These are phyloP conservation scores for Rhizomucor miehei DNA, from an alignment of 371 early-diverging fungal species.

Conservation along the genomic window DNA sequence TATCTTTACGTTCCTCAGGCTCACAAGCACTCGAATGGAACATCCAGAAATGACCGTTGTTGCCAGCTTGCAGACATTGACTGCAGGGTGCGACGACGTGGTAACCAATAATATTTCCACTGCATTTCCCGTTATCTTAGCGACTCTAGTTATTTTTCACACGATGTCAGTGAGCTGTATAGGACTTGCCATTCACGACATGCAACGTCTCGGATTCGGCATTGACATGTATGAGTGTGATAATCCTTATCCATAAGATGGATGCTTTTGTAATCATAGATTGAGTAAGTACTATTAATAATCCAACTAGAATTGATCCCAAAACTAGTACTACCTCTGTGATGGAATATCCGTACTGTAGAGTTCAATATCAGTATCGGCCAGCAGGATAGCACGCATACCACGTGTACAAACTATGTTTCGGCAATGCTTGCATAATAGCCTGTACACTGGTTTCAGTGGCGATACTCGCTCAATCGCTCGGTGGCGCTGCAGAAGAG, in stretches of 20 bases:
- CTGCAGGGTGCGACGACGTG: slow-evolving; percentile 95
- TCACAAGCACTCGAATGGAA: slow-evolving; percentile 84
- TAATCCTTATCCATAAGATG: slow-evolving; percentile 90
- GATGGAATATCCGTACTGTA: slow-evolving; percentile 84
- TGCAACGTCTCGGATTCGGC: slow-evolving; percentile 92
- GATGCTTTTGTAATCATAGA: slow-evolving; percentile 48
- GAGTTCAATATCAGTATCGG: slow-evolving; percentile 82
- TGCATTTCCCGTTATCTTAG: slow-evolving; percentile 11
- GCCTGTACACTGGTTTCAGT: slow-evolving; percentile 36
- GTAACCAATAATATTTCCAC: slow-evolving; percentile 95
- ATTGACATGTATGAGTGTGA: slow-evolving; percentile 87
- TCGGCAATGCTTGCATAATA: slow-evolving; percentile 37
- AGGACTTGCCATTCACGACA: slow-evolving; percentile 83
- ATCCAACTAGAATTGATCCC: background rate
- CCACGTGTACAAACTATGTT: slow-evolving; percentile 69
- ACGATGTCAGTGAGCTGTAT: background rate
- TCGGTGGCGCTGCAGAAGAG: slow-evolving; percentile 3
- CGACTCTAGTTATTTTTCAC: too few relatives aligned
- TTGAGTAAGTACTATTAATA: background rate
- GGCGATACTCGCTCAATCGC: slow-evolving; percentile 15
- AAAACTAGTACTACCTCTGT: background rate
- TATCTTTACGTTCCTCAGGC: slow-evolving; percentile 29
- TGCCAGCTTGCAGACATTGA: slow-evolving; percentile 86
- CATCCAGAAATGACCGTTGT: slow-evolving; percentile 99
- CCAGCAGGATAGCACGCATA: slow-evolving; percentile 89